Percentiles rank a stretch among this genome's conserved stretches.
Conservation (phyloP, 331 rosid species). For the Pyrus hybrid region DNA sequence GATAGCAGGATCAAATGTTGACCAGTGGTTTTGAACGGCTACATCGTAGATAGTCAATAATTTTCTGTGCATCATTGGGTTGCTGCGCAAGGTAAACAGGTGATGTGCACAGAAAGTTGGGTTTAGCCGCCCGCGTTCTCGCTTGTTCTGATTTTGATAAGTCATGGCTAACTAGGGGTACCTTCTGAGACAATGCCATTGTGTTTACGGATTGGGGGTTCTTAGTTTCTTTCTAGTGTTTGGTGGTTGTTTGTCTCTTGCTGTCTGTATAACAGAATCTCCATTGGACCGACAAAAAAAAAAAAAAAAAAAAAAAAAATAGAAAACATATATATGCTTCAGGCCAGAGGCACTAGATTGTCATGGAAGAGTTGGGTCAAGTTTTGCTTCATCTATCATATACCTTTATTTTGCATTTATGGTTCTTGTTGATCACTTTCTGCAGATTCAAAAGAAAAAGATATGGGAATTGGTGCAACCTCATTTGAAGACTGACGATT, state of each 20-base stretch:
- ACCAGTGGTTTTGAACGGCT: no score
- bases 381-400: background rate
- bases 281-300: background rate
- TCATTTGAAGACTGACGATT: constrained; percentile 59
- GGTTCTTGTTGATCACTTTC: constrained; percentile 1
- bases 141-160: background rate
- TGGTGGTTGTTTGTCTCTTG: background rate
- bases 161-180: background rate
- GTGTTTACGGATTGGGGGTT: background rate
- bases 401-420: background rate
- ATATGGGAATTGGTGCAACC: constrained; percentile 75
- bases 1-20: no score
- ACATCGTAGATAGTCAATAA: no score
- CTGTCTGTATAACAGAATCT: background rate
- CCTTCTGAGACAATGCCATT: background rate
- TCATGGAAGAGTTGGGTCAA: background rate
- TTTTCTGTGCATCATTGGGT: no score
- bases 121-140: background rate
- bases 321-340: background rate
- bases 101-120: background rate
- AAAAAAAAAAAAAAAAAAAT: background rate
- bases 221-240: background rate
- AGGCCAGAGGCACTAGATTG: background rate
- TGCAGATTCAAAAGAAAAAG: constrained; percentile 74
- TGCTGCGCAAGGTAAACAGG: no score